Conservation (phyloP, 768 basidiomycete genomes). For the Phlebiopsis gigantea region DNA sequence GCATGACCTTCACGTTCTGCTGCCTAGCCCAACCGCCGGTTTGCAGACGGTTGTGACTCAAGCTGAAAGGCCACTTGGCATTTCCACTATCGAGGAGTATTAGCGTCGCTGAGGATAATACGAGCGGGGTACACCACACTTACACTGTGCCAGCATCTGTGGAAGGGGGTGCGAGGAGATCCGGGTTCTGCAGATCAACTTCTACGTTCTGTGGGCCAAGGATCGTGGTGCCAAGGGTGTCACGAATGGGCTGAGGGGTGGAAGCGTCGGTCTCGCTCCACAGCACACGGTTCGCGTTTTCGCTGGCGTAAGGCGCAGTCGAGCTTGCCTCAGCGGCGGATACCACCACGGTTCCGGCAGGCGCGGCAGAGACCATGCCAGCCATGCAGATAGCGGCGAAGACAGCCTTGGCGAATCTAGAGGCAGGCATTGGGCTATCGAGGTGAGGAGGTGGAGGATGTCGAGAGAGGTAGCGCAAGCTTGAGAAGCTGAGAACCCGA, state of each 20-base stretch:
- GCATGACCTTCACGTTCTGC: slow-evolving; percentile 30
- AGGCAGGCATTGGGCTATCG: slow-evolving; percentile 5
- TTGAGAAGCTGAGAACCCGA: background rate
- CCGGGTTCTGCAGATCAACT: slow-evolving; percentile 29
- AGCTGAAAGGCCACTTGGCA: slow-evolving; percentile 30
- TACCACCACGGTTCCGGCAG: slow-evolving; percentile 16
- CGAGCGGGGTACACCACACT: slow-evolving; percentile 5
- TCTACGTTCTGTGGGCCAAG: slow-evolving; percentile 28
- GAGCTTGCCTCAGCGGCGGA: slow-evolving; percentile 5
- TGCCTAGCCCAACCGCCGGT: slow-evolving; percentile 33
- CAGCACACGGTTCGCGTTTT: slow-evolving; percentile 11
- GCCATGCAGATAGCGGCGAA: slow-evolving; percentile 18
- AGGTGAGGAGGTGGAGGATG: background rate
- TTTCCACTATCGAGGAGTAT: slow-evolving; percentile 15
- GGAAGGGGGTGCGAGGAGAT: slow-evolving; percentile 27
- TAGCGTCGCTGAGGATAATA: background rate
- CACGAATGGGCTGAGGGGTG: slow-evolving; percentile 16
- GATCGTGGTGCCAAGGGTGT: slow-evolving; percentile 18
- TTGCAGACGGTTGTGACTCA: slow-evolving; percentile 30
- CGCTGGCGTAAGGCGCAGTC: slow-evolving; percentile 11
- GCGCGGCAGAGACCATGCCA: slow-evolving; percentile 14
- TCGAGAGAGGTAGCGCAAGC: background rate
- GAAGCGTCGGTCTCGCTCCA: slow-evolving; percentile 5
- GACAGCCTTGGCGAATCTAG: slow-evolving; percentile 17
- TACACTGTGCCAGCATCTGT: slow-evolving; percentile 30